A percentile compares a stretch with the other conserved stretches of the same genome.
Evolutionary conservation across 306 rosid species (phyloP).

Genomic region (Lotus japonicus): DNA sequence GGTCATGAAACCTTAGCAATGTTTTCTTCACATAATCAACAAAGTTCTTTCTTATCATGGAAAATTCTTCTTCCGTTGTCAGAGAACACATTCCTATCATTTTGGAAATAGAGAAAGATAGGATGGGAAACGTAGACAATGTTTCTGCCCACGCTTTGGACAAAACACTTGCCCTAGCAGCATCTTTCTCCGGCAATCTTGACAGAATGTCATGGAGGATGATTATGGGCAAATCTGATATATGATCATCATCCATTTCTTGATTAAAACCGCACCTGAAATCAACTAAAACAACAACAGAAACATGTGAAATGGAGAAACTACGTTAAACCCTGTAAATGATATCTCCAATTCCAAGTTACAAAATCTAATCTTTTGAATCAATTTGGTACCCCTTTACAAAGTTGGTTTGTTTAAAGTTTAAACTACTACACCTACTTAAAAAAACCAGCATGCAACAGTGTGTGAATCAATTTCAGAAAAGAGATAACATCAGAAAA

Average conservation of each 20-base stretch:
- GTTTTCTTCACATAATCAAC: slow-evolving; percentile 15
- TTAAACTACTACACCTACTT: no score
- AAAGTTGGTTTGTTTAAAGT: no score
- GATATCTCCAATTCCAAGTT: no score
- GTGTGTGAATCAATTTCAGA: no score
- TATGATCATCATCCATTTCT: slow-evolving; percentile 19
- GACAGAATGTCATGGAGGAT: slow-evolving; percentile 29
- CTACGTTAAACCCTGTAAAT: no score
- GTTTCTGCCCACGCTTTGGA: slow-evolving; percentile 29
- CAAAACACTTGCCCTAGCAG: slow-evolving; percentile 27
- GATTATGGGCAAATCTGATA: slow-evolving; percentile 17
- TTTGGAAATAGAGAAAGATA: neutral
- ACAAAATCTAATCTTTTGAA: no score
- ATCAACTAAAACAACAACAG: neutral
- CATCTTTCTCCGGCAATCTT: slow-evolving; percentile 24
- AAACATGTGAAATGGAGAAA: neutral
- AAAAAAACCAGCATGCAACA: no score
- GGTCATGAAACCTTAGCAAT: neutral
- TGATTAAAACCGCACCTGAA: neutral
- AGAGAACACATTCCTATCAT: neutral
- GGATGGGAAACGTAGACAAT: slow-evolving; percentile 23
- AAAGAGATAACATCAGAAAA: no score
- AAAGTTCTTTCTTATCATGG: neutral
- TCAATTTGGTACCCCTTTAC: no score
- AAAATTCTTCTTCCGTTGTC: neutral